A percentile compares a stretch with the other conserved stretches of the same genome.
Evolutionary conservation across 805 yeast species (phyloP).

Genomic region (Yamadazyma sp.): DNA sequence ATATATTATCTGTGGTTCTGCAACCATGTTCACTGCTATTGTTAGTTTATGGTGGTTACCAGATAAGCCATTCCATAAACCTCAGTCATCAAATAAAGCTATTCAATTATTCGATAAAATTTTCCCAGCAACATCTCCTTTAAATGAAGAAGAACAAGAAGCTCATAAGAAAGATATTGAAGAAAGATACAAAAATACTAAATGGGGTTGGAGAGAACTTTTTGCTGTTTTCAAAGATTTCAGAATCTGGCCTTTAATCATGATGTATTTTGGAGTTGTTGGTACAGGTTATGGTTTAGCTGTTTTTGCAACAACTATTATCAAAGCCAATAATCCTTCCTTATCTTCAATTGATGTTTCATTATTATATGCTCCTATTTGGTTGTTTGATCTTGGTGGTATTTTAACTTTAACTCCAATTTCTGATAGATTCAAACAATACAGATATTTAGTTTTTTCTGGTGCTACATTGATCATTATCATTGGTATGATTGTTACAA

Average conservation of each 20-base stretch:
- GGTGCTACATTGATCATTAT: conserved; percentile 65
- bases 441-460: conserved; percentile 62
- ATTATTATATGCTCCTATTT: conserved; percentile 80
- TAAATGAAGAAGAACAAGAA: conserved; percentile 48
- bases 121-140: conserved; percentile 37
- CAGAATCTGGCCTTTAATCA: conserved; percentile 73
- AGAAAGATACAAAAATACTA: conserved; percentile 40
- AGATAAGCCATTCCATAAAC: conserved; percentile 53
- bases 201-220: conserved; percentile 64
- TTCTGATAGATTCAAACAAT: conserved; percentile 63
- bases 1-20: conserved; percentile 70
- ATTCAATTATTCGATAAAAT: not conserved
- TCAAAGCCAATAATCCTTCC: conserved; percentile 58
- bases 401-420: conserved; percentile 74
- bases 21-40: conserved; percentile 64
- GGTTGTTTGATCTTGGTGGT: conserved; percentile 81
- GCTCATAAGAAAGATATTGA: conserved; percentile 63
- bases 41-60: conserved; percentile 81
- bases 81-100: not conserved
- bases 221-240: conserved; percentile 53
- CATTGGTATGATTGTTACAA: conserved; percentile 69
- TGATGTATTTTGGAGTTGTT: conserved; percentile 91
- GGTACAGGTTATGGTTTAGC: conserved; percentile 89
- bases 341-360: conserved; percentile 68
- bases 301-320: conserved; percentile 79